Conservation (phyloP, 2,329 filamentous ascomycete genomes). For the Aureobasidium sp. region DNA sequence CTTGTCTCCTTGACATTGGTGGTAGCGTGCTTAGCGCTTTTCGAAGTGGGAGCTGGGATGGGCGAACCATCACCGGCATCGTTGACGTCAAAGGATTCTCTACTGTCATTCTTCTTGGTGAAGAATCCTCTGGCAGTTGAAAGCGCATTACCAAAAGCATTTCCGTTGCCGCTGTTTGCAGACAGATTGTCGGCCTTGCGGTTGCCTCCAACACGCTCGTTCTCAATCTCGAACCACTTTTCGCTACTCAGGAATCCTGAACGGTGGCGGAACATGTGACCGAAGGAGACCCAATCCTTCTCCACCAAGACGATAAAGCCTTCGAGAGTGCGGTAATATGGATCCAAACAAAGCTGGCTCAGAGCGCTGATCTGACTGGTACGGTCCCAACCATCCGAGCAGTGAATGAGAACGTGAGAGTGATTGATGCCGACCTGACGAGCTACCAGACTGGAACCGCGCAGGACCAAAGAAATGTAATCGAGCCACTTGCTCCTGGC, state of each 20-base stretch:
- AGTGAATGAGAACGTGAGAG: constrained; percentile 93
- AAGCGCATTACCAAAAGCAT: constrained; percentile 77
- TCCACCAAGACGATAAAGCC: constrained; percentile 92
- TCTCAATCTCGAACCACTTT: constrained; percentile 88
- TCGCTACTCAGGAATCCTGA: constrained; percentile 82
- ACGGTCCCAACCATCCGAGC: constrained; percentile 96
- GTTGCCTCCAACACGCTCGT: constrained; percentile 60
- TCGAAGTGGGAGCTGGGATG: constrained; percentile 31
- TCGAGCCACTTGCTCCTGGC: constrained; percentile 84
- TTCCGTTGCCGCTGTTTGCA: constrained; percentile 54
- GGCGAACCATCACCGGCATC: constrained; percentile 38
- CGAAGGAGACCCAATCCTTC: constrained; percentile 97
- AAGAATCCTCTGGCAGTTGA: constrained; percentile 80
- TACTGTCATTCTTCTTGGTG: constrained; percentile 66
- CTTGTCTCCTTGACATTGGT: constrained; percentile 87
- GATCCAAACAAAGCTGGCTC: constrained; percentile 88
- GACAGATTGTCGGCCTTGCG: constrained; percentile 37
- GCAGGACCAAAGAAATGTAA: constrained; percentile 76
- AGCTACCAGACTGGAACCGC: constrained; percentile 77
- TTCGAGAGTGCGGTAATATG: constrained; percentile 87
- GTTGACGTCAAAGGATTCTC: constrained; percentile 59
- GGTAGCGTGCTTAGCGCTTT: constrained; percentile 46
- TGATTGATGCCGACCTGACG: constrained; percentile 84
- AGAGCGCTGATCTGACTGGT: constrained; percentile 91
- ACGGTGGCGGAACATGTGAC: constrained; percentile 94